Conservation (phyloP, 805 yeast genomes). For the Maudiozyma bulderi region DNA sequence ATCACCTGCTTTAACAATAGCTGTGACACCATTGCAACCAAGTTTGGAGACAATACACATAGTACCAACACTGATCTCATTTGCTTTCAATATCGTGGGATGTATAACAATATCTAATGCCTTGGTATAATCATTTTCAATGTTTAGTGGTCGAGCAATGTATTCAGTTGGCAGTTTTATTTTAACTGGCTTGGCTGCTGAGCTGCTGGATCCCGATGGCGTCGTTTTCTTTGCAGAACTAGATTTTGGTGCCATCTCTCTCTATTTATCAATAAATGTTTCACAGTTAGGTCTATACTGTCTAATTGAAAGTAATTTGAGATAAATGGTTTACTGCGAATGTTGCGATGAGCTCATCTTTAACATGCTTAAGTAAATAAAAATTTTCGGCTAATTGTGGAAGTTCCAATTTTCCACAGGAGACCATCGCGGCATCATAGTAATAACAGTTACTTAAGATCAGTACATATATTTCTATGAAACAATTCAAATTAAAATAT, state of each 20-base stretch:
- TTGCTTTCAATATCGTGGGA: constrained; percentile 36
- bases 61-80: constrained; percentile 39
- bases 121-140: constrained; percentile 21
- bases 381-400: too few species aligned
- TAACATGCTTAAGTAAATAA: too few species aligned
- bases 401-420: too few species aligned
- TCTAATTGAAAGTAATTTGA: background rate
- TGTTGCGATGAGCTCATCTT: too few species aligned
- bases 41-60: constrained; percentile 38
- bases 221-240: constrained; percentile 22
- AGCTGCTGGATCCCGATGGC: constrained; percentile 11
- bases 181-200: constrained; percentile 18
- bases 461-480: too few species aligned
- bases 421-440: too few species aligned
- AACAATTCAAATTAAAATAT: background rate
- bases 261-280: background rate
- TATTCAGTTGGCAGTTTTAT: constrained; percentile 32
- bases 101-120: constrained; percentile 34
- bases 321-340: too few species aligned
- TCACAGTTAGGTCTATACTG: background rate
- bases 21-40: constrained; percentile 40
- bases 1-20: constrained; percentile 33
- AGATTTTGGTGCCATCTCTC: constrained; percentile 22
- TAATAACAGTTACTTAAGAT: too few species aligned
- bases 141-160: constrained; percentile 31